phyloP scores from a whole-genome alignment of 306 rosid genomes.

The Prosopis cineraria region DNA sequence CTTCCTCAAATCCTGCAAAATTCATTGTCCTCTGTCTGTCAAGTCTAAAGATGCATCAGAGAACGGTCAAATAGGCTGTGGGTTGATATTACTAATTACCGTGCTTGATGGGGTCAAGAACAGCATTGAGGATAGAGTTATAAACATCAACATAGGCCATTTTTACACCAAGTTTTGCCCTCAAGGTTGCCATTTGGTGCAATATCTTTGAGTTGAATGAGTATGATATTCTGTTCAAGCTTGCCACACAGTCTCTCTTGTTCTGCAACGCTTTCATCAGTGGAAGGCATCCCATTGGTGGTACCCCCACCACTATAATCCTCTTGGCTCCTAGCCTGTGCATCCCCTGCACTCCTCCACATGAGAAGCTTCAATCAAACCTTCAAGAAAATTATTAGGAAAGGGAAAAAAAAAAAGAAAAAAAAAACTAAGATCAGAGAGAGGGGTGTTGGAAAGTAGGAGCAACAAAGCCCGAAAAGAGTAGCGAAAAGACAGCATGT shows the following conservation, averaged over 20 bases:
- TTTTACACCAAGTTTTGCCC: slow-evolving; percentile 39
- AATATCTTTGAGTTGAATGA: slow-evolving; percentile 57
- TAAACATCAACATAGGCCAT: slow-evolving; percentile 53
- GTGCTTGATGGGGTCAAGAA: slow-evolving; percentile 44
- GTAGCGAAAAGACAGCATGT: no score
- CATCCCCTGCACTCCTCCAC: slow-evolving; percentile 58
- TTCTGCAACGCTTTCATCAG: slow-evolving; percentile 44
- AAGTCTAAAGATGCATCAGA: no score
- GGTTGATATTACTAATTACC: slow-evolving; percentile 34
- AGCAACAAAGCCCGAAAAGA: no score
- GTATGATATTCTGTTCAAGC: slow-evolving; percentile 46
- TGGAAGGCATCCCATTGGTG: slow-evolving; percentile 74
- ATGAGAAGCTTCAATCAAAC: neutral
- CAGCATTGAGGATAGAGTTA: slow-evolving; percentile 43
- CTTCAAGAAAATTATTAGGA: no score
- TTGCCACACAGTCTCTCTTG: slow-evolving; percentile 39
- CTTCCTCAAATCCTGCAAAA: slow-evolving; percentile 53
- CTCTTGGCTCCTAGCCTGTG: slow-evolving; percentile 53
- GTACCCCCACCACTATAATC: slow-evolving; percentile 64
- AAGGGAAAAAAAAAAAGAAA: no score
- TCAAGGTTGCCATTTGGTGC: slow-evolving; percentile 38
- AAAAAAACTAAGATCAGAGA: neutral
- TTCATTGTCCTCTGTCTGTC: neutral
- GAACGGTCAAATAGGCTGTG: neutral
- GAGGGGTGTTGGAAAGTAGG: no score